Base-by-base conservation (phyloP, 495 filamentous ascomycete genomes). In the Xylaria bambusicola region DNA sequence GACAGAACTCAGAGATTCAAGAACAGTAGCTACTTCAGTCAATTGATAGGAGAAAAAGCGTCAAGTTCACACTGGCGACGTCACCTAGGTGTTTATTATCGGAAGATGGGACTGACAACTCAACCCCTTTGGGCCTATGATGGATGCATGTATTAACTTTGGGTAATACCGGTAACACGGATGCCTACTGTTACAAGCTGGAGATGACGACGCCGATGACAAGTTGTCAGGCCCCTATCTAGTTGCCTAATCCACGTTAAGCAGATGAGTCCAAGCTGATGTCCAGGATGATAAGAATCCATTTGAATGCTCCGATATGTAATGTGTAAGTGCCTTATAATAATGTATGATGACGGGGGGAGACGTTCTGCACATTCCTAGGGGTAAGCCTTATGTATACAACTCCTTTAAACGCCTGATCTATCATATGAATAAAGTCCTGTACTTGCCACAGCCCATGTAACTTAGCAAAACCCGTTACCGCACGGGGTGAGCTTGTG, bases 401-500 rank as follows among this genome's bases (percentile, higher is more conserved):
- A 57, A 57, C 31, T 57, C 55, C 45, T 26, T 18, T 27, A 12
- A 27, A 48, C 62, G 66, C 68, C 68, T 48, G 53, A 27, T 56
- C 66, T 63, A 70, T 66, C 44, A 56, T 23, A 8, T 18, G 24
- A 42, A 26, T 24, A 56, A 33, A 20, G 38, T 33, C 26, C 53
- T 18, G 10, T 56, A 33, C 27, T 29, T 26, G 36, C 20, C 27
- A 44, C 27, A 18, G 27, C 31, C 54, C 44, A 46, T 35, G 12
- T 56, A 29, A 36, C 42, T 29, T 10, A 40, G 23, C 33, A 7
- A 31, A 23, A 6, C 33, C 31, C 12, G 20, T 48, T 44, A 17
- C 33, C 8, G 27, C 15, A 20, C 21, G 35, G 55, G 31, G 49
- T 24, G 55, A 35, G 52, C 33, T 26, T 35, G 6, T 24, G 21